phyloP scores from a whole-genome alignment of 306 rosid genomes.

The Psophocarpus tetragonolobus region DNA sequence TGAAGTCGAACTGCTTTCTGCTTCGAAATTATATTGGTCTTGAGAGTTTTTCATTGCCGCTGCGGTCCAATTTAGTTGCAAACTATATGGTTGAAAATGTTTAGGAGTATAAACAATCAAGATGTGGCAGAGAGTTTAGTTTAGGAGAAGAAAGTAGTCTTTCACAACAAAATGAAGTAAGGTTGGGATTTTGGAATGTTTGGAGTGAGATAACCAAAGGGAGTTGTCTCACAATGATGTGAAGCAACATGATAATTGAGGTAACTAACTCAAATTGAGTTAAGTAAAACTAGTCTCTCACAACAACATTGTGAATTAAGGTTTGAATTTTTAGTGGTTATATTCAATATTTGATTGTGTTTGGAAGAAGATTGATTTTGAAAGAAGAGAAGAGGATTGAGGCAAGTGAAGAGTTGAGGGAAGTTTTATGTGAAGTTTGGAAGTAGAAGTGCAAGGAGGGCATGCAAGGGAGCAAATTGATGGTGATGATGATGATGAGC shows the following conservation, averaged over 20 bases:
- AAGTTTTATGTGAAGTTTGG: background rate
- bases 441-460: background rate
- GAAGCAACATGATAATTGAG: no score
- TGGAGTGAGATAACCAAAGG: no score
- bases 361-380: background rate
- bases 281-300: background rate
- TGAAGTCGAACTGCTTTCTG: conserved; percentile 59
- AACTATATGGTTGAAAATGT: no score
- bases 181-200: no score
- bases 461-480: conserved; percentile 33
- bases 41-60: background rate
- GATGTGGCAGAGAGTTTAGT: no score
- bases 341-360: background rate
- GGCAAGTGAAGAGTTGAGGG: background rate
- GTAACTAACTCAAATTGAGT: no score
- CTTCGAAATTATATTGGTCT: conserved; percentile 41
- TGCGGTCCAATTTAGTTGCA: no score
- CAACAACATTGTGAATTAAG: background rate
- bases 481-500: no score
- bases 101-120: no score
- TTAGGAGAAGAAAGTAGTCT: no score
- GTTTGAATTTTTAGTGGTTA: background rate
- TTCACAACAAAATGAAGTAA: no score
- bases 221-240: no score
- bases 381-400: background rate